Conservation (phyloP, 169 alveolate species). For the Plasmodium blacklocki region DNA sequence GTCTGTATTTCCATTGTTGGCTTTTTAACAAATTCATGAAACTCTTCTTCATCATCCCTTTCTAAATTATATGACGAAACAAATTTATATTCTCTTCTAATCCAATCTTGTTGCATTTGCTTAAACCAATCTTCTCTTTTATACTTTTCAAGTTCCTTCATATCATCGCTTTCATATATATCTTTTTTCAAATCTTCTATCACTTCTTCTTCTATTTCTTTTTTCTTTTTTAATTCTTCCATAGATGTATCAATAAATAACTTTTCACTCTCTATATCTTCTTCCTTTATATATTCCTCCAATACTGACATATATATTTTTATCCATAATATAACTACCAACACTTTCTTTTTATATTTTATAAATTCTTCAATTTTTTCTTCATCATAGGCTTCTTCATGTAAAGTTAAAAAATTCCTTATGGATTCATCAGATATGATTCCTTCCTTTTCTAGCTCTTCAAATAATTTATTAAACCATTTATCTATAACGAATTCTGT, state of each 20-base stretch:
- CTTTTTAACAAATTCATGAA: not conserved
- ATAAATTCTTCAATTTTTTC: not conserved
- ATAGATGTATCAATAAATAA: not conserved
- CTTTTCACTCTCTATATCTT: not conserved
- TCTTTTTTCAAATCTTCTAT: not conserved
- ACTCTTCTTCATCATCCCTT: not conserved
- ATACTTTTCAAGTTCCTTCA: not conserved
- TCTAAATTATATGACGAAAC: not conserved
- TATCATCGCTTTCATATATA: not conserved
- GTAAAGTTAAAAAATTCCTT: not conserved
- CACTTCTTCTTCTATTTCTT: slow-evolving; percentile 3
- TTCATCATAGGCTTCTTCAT: not conserved
- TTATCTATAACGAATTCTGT: not conserved
- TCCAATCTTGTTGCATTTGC: slow-evolving; percentile 1
- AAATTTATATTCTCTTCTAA: not conserved
- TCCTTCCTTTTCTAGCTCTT: not conserved
- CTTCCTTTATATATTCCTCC: not conserved
- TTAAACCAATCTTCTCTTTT: not conserved
- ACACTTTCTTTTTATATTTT: not conserved
- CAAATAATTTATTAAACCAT: not conserved
- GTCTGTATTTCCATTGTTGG: not conserved
- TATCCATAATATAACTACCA: not conserved
- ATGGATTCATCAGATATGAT: not conserved
- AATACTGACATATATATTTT: not conserved
- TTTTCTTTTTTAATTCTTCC: not conserved